Base-by-base conservation (phyloP, 106 monocot genomes). In the Dendrobium chrysotoxum region DNA sequence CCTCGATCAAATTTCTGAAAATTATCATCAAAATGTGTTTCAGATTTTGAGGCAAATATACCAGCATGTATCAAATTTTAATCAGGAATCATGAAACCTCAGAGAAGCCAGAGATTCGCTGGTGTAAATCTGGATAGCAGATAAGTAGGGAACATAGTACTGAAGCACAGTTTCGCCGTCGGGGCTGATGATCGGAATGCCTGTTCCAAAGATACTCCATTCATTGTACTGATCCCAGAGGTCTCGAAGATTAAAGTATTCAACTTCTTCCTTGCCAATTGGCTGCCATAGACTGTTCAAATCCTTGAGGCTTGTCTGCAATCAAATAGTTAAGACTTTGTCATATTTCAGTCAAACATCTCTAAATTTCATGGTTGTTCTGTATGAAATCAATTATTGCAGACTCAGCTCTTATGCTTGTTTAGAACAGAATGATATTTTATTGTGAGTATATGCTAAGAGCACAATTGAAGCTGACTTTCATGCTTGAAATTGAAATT, bases 121-220 rank as follows among this genome's bases (percentile, higher is more conserved):
- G 12, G 92, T 90, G 82, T 92, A 95, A 28, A 95, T 88, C 78
- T 95, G 92, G 80, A 95, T 79, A 10, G 92, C 94, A 35, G 94
- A 95, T 6, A 95, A 77, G 75, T 85, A 90, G 5, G 94, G 94
- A 15, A 88, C 88, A 82, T 86, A 95, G 65, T 95, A 92, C 31
- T 95, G 94, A 31, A 88, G 81, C 15, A 88, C 86, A 28, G 58
- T 82, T 31, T 90, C 82, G 26, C 81, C 76, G 3, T 45, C 67
- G 65, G 55, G 70, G 25, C 80, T 45, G 23, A 41, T 40, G 55
- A 95, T 57, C 11, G 91, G 94, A 68, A 88, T 76, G 71, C 90
- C 92, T 4, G 80, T 77, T 67, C 94, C 94, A 78, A 88, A 95
- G 6, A 82, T 92, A 58, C 94, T 95, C 88, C 91, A 92, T 77